These are phyloP conservation scores for Ilyonectria destructans DNA, from an alignment of 2,329 filamentous ascomycete genomes.

Conservation along the genomic window DNA sequence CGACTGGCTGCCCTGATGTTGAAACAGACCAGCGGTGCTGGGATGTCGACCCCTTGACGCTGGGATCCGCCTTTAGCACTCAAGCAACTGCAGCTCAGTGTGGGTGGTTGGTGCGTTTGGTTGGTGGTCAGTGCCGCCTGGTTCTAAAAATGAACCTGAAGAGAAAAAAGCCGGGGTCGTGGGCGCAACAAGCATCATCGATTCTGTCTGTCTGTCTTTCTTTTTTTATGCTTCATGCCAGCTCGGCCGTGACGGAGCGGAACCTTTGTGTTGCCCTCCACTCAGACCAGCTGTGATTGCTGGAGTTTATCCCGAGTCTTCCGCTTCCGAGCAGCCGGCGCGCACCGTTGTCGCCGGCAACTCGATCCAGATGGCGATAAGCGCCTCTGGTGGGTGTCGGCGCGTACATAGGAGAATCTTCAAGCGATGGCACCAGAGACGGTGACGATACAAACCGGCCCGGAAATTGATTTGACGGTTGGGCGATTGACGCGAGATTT, in stretches of 20 bases:
- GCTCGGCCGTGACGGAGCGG: background rate
- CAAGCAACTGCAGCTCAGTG: background rate
- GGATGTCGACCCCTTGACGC: background rate
- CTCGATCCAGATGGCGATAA: background rate
- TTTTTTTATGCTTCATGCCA: conserved; percentile 9
- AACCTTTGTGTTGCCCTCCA: background rate
- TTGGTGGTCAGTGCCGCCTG: conserved; percentile 35
- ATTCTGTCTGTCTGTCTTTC: conserved; percentile 4
- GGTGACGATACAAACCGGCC: background rate
- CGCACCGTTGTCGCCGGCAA: background rate
- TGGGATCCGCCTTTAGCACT: conserved; percentile 11
- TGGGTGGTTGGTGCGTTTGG: background rate
- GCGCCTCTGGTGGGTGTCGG: background rate
- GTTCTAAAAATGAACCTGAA: conserved; percentile 45
- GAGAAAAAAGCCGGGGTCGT: background rate
- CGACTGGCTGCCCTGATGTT: conserved; percentile 49
- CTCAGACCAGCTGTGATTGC: background rate
- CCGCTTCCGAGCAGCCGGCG: background rate
- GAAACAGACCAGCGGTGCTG: conserved; percentile 43
- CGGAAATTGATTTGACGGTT: conserved; percentile 27
- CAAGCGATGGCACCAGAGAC: background rate
- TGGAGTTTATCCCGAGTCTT: background rate
- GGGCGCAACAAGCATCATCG: conserved; percentile 8
- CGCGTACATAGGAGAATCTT: background rate
- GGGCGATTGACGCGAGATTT: conserved; percentile 32